Evolutionary conservation across 371 early-diverging fungal species (phyloP).

Genomic region (Rhizopus delemar): DNA sequence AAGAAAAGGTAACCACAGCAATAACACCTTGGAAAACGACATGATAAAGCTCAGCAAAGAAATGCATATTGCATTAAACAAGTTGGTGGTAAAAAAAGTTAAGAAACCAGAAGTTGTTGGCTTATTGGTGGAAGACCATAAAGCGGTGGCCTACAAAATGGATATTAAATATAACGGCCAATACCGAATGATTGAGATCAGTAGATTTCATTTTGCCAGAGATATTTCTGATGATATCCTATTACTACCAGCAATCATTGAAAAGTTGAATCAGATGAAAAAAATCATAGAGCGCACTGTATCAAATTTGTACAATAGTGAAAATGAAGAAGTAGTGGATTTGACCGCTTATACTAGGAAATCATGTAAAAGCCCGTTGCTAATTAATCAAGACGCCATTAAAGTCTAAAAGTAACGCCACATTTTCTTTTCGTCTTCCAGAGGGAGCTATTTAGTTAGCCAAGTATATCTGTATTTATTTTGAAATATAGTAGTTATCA

Average conservation of each 20-base stretch:
- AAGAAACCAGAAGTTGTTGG: slow-evolving; percentile 21
- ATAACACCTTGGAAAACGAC: slow-evolving; percentile 14
- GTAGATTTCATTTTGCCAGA: not conserved
- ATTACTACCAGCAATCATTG: not conserved
- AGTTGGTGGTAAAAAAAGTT: slow-evolving; percentile 19
- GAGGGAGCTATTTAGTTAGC: slow-evolving; percentile 3
- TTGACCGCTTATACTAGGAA: not conserved
- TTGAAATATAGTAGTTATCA: not conserved
- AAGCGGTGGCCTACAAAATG: slow-evolving; percentile 6
- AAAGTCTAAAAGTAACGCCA: slow-evolving; percentile 4
- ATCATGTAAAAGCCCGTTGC: slow-evolving; percentile 2
- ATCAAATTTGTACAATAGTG: not conserved
- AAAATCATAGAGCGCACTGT: not conserved
- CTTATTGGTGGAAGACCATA: slow-evolving; percentile 15
- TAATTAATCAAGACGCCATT: slow-evolving; percentile 2
- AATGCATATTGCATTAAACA: slow-evolving; percentile 19
- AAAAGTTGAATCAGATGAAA: not conserved
- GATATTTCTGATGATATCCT: not conserved
- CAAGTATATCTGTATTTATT: slow-evolving; percentile 4
- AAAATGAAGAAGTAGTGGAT: not conserved
- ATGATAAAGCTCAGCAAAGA: slow-evolving; percentile 18
- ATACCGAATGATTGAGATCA: slow-evolving; percentile 5
- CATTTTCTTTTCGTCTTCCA: slow-evolving; percentile 1
- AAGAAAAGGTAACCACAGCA: slow-evolving; percentile 16
- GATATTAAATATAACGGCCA: slow-evolving; percentile 6